Evolutionary conservation across 2,329 filamentous ascomycete species (phyloP).

Genomic region (Zelopaecilomyces penicillatus): DNA sequence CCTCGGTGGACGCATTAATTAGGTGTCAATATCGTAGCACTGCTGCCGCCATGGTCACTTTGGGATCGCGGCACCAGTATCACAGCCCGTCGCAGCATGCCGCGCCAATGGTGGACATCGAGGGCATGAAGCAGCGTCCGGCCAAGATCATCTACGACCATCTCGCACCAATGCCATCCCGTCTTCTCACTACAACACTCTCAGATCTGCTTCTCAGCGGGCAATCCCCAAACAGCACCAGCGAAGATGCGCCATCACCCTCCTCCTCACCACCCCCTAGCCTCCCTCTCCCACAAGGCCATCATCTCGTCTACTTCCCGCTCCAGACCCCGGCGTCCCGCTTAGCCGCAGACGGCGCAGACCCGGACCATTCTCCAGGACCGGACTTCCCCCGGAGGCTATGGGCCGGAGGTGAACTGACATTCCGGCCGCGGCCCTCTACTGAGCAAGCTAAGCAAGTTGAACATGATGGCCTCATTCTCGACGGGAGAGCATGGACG

Average conservation of each 20-base stretch:
- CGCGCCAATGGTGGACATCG: slow-evolving; percentile 3
- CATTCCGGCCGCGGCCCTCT: slow-evolving; percentile 32
- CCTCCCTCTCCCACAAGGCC: slow-evolving; percentile 49
- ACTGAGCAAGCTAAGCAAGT: neutral
- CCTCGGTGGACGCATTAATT: too few relatives aligned
- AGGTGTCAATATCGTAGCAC: too few relatives aligned
- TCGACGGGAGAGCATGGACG: slow-evolving; percentile 31
- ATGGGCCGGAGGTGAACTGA: slow-evolving; percentile 77
- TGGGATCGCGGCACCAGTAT: too few relatives aligned
- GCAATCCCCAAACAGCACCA: neutral
- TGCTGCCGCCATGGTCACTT: too few relatives aligned
- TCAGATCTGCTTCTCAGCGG: slow-evolving; percentile 38
- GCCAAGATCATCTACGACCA: slow-evolving; percentile 34
- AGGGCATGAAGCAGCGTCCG: slow-evolving; percentile 17
- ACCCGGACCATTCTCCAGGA: slow-evolving; percentile 68
- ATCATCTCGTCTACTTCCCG: slow-evolving; percentile 86
- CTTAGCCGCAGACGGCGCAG: slow-evolving; percentile 77
- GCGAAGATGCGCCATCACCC: neutral
- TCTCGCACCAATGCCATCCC: slow-evolving; percentile 50
- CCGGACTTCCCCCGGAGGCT: slow-evolving; percentile 65
- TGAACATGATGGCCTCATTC: slow-evolving; percentile 17
- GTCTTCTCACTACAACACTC: slow-evolving; percentile 58
- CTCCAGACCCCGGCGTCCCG: slow-evolving; percentile 51
- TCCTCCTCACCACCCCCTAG: slow-evolving; percentile 1
- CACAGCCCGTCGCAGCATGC: too few relatives aligned